Conservation (phyloP, 2,329 filamentous ascomycete species). For the Aspergillus eucalypticola region DNA sequence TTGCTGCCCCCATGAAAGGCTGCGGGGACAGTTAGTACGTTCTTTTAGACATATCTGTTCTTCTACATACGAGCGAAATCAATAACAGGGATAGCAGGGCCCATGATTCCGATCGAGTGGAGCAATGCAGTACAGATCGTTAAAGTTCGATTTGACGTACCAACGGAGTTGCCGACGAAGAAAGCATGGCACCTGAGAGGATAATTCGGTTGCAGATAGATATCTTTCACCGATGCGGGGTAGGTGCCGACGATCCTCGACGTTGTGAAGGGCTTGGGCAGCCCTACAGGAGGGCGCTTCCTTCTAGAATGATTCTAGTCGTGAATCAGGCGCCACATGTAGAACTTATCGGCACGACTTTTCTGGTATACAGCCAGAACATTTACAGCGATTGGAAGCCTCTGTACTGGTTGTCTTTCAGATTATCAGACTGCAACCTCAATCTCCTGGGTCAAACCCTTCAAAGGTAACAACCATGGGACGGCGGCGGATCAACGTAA, state of each 20-base stretch:
- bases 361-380: no score
- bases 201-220: neutral
- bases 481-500: neutral
- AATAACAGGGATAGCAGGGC: neutral
- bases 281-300: neutral
- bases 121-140: neutral
- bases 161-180: no score
- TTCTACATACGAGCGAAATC: neutral
- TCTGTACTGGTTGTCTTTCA: no score
- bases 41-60: neutral
- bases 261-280: neutral
- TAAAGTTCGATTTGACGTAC: no score
- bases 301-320: neutral
- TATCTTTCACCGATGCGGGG: neutral
- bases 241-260: neutral
- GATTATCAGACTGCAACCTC: no score
- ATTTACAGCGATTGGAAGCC: no score
- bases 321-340: no score
- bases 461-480: neutral
- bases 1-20: slow-evolving; percentile 1
- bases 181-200: no score
- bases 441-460: no score
- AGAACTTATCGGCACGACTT: no score
- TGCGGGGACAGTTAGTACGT: neutral
- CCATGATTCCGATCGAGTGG: neutral